Conservation (phyloP, 441 rosid species). For the Corymbia calophylla region DNA sequence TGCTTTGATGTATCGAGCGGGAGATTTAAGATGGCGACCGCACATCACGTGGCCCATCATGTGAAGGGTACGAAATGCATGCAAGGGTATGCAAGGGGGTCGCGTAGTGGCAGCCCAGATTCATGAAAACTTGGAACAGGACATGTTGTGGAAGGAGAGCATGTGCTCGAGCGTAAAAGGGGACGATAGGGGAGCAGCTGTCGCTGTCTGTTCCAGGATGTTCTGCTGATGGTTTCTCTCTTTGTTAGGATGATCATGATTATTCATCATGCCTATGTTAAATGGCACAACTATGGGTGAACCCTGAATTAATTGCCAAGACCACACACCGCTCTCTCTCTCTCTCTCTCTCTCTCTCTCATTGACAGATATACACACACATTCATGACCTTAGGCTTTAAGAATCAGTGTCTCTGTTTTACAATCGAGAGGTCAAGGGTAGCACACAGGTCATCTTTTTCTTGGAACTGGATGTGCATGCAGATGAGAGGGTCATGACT, state of each 20-base stretch:
- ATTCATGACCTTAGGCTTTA: neutral
- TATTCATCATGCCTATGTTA: neutral
- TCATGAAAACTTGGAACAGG: conserved; percentile 29
- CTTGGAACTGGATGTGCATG: neutral
- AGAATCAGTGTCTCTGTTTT: neutral
- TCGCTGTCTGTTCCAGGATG: conserved; percentile 33
- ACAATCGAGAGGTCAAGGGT: neutral
- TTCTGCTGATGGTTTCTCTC: conserved; percentile 1
- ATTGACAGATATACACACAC: neutral
- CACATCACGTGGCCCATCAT: conserved; percentile 34
- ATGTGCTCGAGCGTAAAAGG: conserved; percentile 28
- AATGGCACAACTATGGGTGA: neutral
- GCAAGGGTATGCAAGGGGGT: neutral
- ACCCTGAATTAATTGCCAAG: conserved; percentile 31
- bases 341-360: neutral
- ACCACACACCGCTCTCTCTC: neutral
- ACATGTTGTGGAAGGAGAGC: conserved; percentile 35
- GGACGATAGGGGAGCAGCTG: conserved; percentile 29
- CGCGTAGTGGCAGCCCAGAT: neutral
- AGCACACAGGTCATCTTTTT: neutral
- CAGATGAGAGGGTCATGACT: neutral
- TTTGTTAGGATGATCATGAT: neutral
- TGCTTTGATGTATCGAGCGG: neutral
- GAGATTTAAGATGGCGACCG: conserved; percentile 27
- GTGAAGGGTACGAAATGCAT: conserved; percentile 19